Base-by-base conservation (phyloP, 305 asterid species). In the Coffea humblotiana region DNA sequence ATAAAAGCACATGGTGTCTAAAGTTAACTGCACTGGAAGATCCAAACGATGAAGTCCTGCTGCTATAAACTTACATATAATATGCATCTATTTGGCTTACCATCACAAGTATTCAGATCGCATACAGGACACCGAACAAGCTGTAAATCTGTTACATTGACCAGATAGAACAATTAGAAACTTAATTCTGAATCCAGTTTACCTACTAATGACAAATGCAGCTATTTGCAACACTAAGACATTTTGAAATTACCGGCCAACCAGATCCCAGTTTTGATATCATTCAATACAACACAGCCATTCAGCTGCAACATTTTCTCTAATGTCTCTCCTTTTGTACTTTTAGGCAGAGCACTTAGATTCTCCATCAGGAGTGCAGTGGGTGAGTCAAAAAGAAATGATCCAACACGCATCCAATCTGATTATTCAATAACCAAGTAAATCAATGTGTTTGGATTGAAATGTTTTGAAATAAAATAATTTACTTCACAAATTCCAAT, bases 111-210 rank as follows among this genome's bases (percentile, higher is more conserved):
- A 75, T 92, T 92, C 78, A 94, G 92, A 85, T 96, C 97, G 64
- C 99, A 96, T 74, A 94, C 97, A 45, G 98, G 99, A 83, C 99
- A 96, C 27, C 97, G 92, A 56, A 91, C 99, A 77, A 96, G 98
- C 92, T 96, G 99, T 87, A 96, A 85, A 89, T 96, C 98, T 96
- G 87, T 56, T 81, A 56, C 11, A 70, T 76, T 29, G 40, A 21
- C 66, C 58, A 81, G 16, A 45, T 32, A 16, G 51, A 63, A 40
- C 23, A 58, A 14, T 29, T 47, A 71, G 29, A 15, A 52, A 32
- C 47, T 71, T 52, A 15, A 76, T 52, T 8, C 11, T 18, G 65
- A n/a, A 40, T 37, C 54, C n/a, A 8, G 1, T 16, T 48, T 18
- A 32, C 16, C 29, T 35, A 29, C 71, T 43, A 10, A n/a, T 15